A percentile compares a stretch with the other conserved stretches of the same genome.
Conservation (phyloP, 225 moss, liverwort and hornwort species). For the Climacium dendroides region DNA sequence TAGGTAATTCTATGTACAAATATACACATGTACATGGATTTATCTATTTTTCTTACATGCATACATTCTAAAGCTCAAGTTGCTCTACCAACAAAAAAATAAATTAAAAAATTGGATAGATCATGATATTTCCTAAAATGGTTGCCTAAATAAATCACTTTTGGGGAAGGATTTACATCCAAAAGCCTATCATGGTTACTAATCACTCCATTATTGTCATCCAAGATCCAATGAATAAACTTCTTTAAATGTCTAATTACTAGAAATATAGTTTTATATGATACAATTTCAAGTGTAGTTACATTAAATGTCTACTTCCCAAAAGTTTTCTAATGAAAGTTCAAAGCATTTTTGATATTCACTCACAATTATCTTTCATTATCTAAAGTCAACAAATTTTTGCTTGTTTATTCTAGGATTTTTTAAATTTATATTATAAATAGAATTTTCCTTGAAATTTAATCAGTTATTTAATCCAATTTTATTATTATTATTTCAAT, state of each 20-base stretch:
- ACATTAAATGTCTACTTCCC: accelerated
- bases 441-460: background rate
- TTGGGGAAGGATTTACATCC: background rate
- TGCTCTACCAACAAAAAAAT: accelerated
- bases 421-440: too few relatives aligned
- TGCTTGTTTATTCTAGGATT: background rate
- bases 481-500: background rate
- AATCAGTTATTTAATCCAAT: accelerated
- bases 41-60: too few relatives aligned
- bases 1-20: background rate
- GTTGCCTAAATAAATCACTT: accelerated
- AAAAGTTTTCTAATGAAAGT: background rate
- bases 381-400: background rate
- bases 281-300: accelerated
- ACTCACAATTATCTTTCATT: background rate
- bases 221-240: accelerated
- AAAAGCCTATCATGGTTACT: accelerated
- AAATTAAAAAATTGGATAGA: too few relatives aligned
- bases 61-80: background rate
- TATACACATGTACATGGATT: background rate
- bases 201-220: background rate
- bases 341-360: background rate
- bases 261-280: too few relatives aligned
- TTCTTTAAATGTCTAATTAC: accelerated
- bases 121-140: background rate